A percentile compares a stretch with the other conserved stretches of the same genome.
These are phyloP conservation scores for Candida sp. DNA, from an alignment of 1,139 yeast genomes.

Conservation along the genomic window DNA sequence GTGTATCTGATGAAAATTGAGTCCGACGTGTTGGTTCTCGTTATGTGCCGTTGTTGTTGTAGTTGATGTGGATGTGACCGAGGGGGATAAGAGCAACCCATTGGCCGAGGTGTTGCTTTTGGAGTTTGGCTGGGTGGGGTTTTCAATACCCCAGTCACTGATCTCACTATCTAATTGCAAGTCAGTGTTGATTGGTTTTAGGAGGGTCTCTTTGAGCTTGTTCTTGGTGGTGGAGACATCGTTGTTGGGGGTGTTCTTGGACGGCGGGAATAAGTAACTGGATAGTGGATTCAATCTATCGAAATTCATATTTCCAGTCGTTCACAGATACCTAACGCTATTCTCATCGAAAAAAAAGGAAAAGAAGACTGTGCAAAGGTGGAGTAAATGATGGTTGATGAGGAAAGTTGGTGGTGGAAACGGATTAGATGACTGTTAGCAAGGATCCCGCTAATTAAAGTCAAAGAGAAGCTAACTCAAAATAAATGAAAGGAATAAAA, in stretches of 20 bases:
- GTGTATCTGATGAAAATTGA: not conserved
- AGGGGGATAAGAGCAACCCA: conserved; percentile 16
- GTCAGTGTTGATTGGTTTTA: not conserved
- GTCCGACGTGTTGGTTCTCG: not conserved
- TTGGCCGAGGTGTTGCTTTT: conserved; percentile 3
- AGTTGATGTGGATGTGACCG: conserved; percentile 14
- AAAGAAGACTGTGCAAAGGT: no score
- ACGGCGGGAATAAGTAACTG: conserved; percentile 9
- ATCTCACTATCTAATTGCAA: conserved; percentile 19
- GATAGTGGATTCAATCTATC: conserved; percentile 34
- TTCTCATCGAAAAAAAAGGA: not conserved
- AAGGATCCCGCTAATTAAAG: no score
- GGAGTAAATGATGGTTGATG: not conserved
- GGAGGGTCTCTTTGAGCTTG: not conserved
- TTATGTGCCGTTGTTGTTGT: conserved; percentile 4
- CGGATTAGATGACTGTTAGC: no score
- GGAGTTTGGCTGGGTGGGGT: conserved; percentile 16
- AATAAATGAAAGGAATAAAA: not conserved
- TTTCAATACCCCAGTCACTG: conserved; percentile 51
- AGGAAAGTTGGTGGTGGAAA: not conserved
- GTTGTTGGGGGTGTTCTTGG: not conserved
- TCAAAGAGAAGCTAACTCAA: not conserved
- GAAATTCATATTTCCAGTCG: conserved; percentile 28
- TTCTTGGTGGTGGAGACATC: not conserved
- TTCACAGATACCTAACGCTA: not conserved